Conservation (phyloP, 1,139 yeast genomes). For the Yamadazyma triangularis region DNA sequence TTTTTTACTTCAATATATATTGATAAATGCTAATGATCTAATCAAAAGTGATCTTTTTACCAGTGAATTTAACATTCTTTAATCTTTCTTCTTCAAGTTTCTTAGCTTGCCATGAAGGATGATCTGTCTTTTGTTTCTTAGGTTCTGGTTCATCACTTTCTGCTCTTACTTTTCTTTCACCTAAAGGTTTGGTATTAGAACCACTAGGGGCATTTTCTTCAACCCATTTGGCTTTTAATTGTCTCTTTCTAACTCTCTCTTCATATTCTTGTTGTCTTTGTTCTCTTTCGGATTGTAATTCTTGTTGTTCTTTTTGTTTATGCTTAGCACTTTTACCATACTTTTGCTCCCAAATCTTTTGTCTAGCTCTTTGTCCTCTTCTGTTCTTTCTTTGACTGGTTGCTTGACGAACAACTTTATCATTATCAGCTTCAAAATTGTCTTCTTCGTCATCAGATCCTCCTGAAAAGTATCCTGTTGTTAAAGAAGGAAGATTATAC, state of each 20-base stretch:
- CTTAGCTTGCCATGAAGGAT: conserved; percentile 97
- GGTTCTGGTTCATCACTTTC: conserved; percentile 1
- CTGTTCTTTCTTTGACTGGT: conserved; percentile 68
- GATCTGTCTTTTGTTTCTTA: conserved; percentile 21
- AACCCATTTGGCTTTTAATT: conserved; percentile 42
- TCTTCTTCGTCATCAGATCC: conserved; percentile 63
- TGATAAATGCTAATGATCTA: conserved; percentile 9
- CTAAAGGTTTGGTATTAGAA: conserved; percentile 37
- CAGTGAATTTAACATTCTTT: conserved; percentile 65
- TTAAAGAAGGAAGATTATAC: conserved; percentile 60
- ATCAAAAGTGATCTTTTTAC: conserved; percentile 79
- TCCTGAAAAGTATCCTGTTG: conserved; percentile 79
- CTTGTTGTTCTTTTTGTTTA: conserved; percentile 56
- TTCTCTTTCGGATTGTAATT: conserved; percentile 51
- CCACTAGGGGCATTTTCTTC: conserved; percentile 29
- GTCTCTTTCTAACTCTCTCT: conserved; percentile 66
- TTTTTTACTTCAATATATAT: neutral
- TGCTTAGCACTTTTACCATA: conserved; percentile 86
- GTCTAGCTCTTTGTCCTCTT: conserved; percentile 96
- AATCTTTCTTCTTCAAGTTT: conserved; percentile 62
- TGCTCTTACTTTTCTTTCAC: conserved; percentile 22
- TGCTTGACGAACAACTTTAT: conserved; percentile 54
- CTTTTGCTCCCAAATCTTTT: conserved; percentile 91
- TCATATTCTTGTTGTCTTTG: conserved; percentile 63
- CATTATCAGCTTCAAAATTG: conserved; percentile 48